Percentiles rank a stretch among this genome's conserved stretches.
These are phyloP conservation scores for Pseudocercospora crystallina DNA, from an alignment of 2,329 filamentous ascomycete species.

Conservation along the genomic window DNA sequence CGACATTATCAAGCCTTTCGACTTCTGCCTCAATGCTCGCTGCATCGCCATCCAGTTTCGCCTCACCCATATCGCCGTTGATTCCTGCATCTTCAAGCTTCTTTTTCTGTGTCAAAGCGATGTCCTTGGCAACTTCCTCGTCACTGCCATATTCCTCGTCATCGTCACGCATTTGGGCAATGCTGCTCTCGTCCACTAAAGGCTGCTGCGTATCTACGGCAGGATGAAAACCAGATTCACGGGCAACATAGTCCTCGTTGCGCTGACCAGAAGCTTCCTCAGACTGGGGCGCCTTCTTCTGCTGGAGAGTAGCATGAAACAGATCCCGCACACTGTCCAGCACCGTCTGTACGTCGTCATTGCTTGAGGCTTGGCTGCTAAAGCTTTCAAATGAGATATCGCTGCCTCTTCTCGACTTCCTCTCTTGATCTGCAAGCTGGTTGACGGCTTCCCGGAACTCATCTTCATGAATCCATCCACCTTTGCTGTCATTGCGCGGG, in stretches of 20 bases:
- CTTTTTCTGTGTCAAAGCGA: conserved; percentile 33
- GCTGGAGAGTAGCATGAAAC: conserved; percentile 56
- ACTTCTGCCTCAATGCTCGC: conserved; percentile 23
- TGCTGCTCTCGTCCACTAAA: conserved; percentile 65
- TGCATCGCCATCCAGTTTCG: conserved; percentile 19
- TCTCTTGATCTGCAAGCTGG: conserved; percentile 65
- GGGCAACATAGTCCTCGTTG: conserved; percentile 3
- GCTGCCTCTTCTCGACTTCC: conserved; percentile 43
- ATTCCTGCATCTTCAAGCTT: conserved; percentile 25
- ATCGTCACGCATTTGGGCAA: conserved; percentile 50
- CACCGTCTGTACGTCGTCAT: conserved; percentile 65
- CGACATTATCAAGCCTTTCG: conserved; percentile 17
- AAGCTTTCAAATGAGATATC: conserved; percentile 65
- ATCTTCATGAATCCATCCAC: conserved; percentile 90
- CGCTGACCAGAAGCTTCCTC: conserved; percentile 13
- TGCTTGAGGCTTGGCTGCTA: conserved; percentile 56
- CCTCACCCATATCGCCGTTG: conserved; percentile 21
- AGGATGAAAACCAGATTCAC: background rate
- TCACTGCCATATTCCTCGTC: conserved; percentile 42
- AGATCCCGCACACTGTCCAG: conserved; percentile 85
- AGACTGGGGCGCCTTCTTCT: conserved; percentile 6
- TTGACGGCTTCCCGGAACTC: conserved; percentile 70
- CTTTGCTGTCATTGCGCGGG: conserved; percentile 66
- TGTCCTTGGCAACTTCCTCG: conserved; percentile 41
- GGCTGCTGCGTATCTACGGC: conserved; percentile 1